These are phyloP conservation scores for Apiotrichum gracile DNA, from an alignment of 1,284 basidiomycete species.

Conservation along the genomic window DNA sequence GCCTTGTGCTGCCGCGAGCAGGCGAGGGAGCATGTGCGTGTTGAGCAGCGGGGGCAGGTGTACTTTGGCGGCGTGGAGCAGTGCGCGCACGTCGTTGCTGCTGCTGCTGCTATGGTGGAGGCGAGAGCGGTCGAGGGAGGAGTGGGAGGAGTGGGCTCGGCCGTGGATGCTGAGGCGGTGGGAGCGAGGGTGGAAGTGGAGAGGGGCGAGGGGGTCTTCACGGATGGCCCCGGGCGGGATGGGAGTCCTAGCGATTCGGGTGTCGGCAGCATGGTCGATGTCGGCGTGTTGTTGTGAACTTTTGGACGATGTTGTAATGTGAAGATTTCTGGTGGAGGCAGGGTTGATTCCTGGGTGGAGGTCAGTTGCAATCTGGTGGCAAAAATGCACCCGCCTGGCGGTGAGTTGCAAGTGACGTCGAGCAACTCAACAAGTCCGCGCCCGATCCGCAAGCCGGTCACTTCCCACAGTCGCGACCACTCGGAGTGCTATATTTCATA, in stretches of 20 bases:
- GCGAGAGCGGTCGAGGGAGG: background rate
- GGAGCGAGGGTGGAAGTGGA: background rate
- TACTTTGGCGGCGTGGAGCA: conserved; percentile 55
- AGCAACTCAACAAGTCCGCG: no score
- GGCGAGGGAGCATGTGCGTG: conserved; percentile 63
- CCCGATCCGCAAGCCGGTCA: no score
- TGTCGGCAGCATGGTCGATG: background rate
- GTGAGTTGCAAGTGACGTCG: no score
- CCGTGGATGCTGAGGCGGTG: background rate
- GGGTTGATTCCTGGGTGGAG: no score
- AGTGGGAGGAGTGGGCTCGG: background rate
- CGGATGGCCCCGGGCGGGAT: background rate
- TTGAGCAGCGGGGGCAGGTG: conserved; percentile 71
- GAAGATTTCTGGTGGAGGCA: no score
- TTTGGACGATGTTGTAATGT: no score
- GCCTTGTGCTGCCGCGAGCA: conserved; percentile 70
- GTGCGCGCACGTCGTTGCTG: conserved; percentile 13
- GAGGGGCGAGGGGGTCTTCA: background rate
- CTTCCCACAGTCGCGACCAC: no score
- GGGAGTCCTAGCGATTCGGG: conserved; percentile 1
- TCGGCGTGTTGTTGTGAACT: no score
- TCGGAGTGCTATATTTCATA: no score
- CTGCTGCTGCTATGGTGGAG: background rate
- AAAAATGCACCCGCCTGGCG: no score
- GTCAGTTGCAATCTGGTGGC: no score